A percentile compares a stretch with the other conserved stretches of the same genome.
These are phyloP conservation scores for Epichloe sp. DNA, from an alignment of 2,329 filamentous ascomycete genomes.

Conservation along the genomic window DNA sequence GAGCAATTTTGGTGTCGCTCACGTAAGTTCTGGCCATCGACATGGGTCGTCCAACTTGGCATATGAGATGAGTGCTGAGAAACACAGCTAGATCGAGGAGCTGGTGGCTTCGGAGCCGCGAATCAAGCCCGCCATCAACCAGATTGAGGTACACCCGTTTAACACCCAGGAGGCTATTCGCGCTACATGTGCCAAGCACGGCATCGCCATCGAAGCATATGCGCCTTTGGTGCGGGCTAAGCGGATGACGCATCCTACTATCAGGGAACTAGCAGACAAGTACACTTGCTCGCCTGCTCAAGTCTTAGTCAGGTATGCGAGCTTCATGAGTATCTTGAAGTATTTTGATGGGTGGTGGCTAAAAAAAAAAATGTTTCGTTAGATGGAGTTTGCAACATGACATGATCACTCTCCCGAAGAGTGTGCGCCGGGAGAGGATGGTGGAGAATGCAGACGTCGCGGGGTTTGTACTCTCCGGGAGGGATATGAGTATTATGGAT, in stretches of 20 bases:
- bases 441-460: constrained; percentile 50
- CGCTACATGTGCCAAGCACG: constrained; percentile 49
- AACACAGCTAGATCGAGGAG: no score
- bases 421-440: constrained; percentile 47
- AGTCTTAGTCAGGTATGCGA: constrained; percentile 44
- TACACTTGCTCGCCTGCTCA: constrained; percentile 61
- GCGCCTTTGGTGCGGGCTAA: constrained; percentile 61
- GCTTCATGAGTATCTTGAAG: neutral
- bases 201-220: constrained; percentile 66
- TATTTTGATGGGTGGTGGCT: no score
- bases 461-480: constrained; percentile 45
- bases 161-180: constrained; percentile 59
- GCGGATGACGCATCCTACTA: constrained; percentile 53
- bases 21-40: no score
- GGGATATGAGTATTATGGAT: constrained; percentile 52
- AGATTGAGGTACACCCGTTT: constrained; percentile 75
- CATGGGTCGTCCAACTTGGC: no score
- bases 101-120: no score
- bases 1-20: no score
- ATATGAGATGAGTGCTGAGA: no score
- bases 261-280: constrained; percentile 49
- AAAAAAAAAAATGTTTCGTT: neutral
- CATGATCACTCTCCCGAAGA: constrained; percentile 64
- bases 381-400: constrained; percentile 68
- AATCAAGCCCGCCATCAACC: constrained; percentile 55